These are phyloP conservation scores for Colletotrichum melonis DNA, from an alignment of 2,329 filamentous ascomycete species.

Conservation along the genomic window DNA sequence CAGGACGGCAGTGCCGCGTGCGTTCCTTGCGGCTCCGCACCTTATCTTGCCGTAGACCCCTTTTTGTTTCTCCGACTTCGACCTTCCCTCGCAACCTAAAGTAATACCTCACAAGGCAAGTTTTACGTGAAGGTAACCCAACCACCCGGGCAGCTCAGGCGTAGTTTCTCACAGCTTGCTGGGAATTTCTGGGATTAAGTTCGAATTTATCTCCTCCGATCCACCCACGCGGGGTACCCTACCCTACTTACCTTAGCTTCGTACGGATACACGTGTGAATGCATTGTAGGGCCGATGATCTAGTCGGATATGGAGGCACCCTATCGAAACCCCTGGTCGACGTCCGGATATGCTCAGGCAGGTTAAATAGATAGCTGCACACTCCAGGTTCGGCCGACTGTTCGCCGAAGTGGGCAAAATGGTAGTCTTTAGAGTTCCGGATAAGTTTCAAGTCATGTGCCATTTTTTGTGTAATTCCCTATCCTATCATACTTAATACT, in stretches of 20 bases:
- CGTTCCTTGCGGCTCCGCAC: background rate
- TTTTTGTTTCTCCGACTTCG: background rate
- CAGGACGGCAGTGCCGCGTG: background rate
- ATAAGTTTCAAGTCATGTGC: conserved; percentile 8
- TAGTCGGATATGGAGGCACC: background rate
- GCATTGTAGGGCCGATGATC: background rate
- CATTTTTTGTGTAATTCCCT: conserved; percentile 28
- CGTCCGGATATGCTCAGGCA: background rate
- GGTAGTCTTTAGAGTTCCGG: background rate
- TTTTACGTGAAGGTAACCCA: too few species aligned
- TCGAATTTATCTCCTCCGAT: background rate
- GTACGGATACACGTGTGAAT: background rate
- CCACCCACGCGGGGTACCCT: conserved; percentile 8
- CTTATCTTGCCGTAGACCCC: background rate
- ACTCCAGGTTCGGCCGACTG: background rate
- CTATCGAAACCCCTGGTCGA: background rate
- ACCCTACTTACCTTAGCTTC: background rate
- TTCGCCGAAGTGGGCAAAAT: background rate
- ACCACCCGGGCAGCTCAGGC: background rate
- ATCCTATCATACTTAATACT: conserved; percentile 29
- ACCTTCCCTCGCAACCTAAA: background rate
- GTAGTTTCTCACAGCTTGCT: background rate
- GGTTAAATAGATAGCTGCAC: background rate
- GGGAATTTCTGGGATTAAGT: background rate
- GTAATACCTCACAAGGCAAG: too few species aligned